Conservation (phyloP, 148 eudicot species). For the Diospyros kaki region DNA sequence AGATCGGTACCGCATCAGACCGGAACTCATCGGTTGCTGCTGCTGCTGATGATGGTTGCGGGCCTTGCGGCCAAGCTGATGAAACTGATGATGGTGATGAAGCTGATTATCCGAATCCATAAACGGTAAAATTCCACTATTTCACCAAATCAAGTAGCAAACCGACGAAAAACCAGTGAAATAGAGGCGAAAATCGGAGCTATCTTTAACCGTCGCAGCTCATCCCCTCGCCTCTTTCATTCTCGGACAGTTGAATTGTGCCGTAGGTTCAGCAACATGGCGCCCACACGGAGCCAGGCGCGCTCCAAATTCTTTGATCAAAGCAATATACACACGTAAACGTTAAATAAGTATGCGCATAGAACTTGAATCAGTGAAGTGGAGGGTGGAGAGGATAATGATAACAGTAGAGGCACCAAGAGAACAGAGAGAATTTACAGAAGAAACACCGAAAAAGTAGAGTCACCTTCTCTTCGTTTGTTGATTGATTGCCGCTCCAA, state of each 20-base stretch:
- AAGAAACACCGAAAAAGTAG: background rate
- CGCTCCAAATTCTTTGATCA: background rate
- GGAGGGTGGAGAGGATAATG: background rate
- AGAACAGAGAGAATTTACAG: background rate
- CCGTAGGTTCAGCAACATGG: too few relatives aligned
- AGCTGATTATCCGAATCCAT: slow-evolving; percentile 25
- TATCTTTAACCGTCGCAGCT: background rate
- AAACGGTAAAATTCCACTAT: background rate
- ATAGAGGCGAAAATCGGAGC: background rate
- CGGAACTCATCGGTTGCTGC: slow-evolving; percentile 43
- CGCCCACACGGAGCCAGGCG: background rate
- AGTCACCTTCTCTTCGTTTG: background rate
- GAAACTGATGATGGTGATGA: too few relatives aligned
- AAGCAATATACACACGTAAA: background rate
- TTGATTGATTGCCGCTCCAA: background rate
- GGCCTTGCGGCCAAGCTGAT: slow-evolving; percentile 36
- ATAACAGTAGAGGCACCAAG: background rate
- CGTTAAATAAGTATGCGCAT: background rate
- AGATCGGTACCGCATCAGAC: slow-evolving; percentile 73
- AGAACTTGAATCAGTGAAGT: background rate
- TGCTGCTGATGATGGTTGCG: slow-evolving; percentile 37
- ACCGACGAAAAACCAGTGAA: background rate
- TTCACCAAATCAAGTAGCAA: background rate
- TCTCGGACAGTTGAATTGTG: background rate
- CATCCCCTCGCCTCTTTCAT: background rate